Conservation (phyloP, 129 eudicot genomes). For the Flaveria sonorensis region DNA sequence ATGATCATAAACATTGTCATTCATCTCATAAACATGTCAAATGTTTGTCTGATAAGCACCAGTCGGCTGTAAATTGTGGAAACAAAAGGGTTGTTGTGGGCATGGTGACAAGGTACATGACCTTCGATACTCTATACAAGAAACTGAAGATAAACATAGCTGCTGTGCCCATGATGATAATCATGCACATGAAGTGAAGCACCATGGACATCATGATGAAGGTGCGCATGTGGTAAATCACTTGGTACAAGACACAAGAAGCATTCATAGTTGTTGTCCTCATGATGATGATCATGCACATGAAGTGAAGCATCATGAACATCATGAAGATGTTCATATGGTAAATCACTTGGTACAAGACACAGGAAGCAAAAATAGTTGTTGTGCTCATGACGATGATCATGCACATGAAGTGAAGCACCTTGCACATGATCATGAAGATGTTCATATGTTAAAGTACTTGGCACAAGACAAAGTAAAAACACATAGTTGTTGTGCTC, state of each 20-base stretch:
- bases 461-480: neutral
- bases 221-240: slow-evolving; percentile 10
- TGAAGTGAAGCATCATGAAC: neutral
- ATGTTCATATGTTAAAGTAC: slow-evolving; percentile 14
- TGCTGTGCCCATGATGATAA: slow-evolving; percentile 4
- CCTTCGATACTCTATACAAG: neutral
- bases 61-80: slow-evolving; percentile 7
- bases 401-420: neutral
- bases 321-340: slow-evolving; percentile 16
- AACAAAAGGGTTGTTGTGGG: slow-evolving; percentile 30
- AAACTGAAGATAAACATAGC: neutral
- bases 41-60: slow-evolving; percentile 32
- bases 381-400: neutral
- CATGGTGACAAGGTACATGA: slow-evolving; percentile 10
- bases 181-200: slow-evolving; percentile 3
- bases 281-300: slow-evolving; percentile 1
- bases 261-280: neutral
- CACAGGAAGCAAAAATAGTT: neutral
- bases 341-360: neutral
- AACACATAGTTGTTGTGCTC: slow-evolving; percentile 24
- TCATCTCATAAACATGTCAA: slow-evolving; percentile 36
- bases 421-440: neutral
- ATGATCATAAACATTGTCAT: slow-evolving; percentile 38
- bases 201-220: slow-evolving; percentile 20
- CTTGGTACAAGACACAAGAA: neutral